Conservation (phyloP, 805 yeast genomes). For the Priceomyces medius region DNA sequence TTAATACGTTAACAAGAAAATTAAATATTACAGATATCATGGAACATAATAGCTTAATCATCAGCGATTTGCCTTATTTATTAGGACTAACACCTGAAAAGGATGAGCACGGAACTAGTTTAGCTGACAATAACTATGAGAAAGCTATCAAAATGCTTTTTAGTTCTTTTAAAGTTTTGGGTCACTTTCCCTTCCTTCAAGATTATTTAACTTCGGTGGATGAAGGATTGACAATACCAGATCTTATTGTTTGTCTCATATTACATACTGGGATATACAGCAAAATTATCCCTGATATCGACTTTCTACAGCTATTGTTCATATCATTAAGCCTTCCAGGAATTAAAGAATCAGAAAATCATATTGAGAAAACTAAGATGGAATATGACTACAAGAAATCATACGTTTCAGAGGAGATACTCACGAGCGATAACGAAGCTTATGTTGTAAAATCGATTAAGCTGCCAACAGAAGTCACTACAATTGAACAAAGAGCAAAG, state of each 20-base stretch:
- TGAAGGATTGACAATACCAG: slow-evolving; percentile 41
- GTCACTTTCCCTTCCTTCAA: slow-evolving; percentile 50
- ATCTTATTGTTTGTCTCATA: slow-evolving; percentile 24
- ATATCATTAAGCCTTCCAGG: slow-evolving; percentile 33
- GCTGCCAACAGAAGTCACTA: slow-evolving; percentile 11
- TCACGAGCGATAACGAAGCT: not conserved
- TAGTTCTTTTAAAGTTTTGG: slow-evolving; percentile 41
- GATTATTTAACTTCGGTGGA: slow-evolving; percentile 27
- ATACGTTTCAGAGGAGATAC: not conserved
- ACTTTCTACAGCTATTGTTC: slow-evolving; percentile 47
- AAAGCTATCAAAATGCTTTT: slow-evolving; percentile 28
- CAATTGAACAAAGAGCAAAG: slow-evolving; percentile 11
- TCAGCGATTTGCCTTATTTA: slow-evolving; percentile 19
- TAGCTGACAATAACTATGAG: slow-evolving; percentile 5
- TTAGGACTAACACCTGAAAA: slow-evolving; percentile 17
- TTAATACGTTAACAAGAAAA: slow-evolving; percentile 15
- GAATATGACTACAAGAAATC: slow-evolving; percentile 4
- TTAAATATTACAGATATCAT: slow-evolving; percentile 14
- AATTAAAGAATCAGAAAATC: not conserved
- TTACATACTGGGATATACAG: slow-evolving; percentile 45
- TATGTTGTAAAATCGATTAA: slow-evolving; percentile 20
- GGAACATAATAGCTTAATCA: slow-evolving; percentile 15
- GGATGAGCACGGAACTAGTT: slow-evolving; percentile 4
- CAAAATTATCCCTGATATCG: slow-evolving; percentile 33
- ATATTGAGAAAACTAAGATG: not conserved